Evolutionary conservation across 2,329 filamentous ascomycete genomes (phyloP).

Genomic region (Sporothrix luriei): DNA sequence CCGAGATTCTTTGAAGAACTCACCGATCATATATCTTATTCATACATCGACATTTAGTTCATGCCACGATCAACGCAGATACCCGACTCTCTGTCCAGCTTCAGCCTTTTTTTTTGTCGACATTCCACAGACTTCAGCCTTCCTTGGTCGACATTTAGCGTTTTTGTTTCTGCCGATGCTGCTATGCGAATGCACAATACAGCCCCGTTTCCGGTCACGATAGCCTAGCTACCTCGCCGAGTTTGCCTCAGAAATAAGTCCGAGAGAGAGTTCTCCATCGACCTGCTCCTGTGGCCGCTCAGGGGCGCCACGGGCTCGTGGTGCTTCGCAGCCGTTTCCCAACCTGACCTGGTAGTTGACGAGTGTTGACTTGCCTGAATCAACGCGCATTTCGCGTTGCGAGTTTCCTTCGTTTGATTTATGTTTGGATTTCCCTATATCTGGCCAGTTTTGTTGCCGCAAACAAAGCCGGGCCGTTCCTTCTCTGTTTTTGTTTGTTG

Average conservation of each 20-base stretch:
- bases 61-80: background rate
- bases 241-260: background rate
- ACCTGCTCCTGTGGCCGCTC: background rate
- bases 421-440: no score
- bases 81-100: background rate
- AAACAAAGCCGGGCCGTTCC: background rate
- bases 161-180: background rate
- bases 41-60: background rate
- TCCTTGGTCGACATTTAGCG: background rate
- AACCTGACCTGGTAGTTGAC: slow-evolving; percentile 15
- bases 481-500: background rate
- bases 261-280: slow-evolving; percentile 15
- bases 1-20: background rate
- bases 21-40: no score
- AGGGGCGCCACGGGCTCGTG: background rate
- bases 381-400: slow-evolving; percentile 15
- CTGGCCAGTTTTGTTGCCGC: background rate
- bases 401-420: background rate
- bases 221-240: background rate
- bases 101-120: background rate
- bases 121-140: background rate
- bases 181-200: background rate
- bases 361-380: slow-evolving; percentile 34
- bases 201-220: background rate
- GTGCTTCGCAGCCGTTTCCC: background rate